Conservation (phyloP, 2,329 filamentous ascomycete species). For the Beauveria bassiana region DNA sequence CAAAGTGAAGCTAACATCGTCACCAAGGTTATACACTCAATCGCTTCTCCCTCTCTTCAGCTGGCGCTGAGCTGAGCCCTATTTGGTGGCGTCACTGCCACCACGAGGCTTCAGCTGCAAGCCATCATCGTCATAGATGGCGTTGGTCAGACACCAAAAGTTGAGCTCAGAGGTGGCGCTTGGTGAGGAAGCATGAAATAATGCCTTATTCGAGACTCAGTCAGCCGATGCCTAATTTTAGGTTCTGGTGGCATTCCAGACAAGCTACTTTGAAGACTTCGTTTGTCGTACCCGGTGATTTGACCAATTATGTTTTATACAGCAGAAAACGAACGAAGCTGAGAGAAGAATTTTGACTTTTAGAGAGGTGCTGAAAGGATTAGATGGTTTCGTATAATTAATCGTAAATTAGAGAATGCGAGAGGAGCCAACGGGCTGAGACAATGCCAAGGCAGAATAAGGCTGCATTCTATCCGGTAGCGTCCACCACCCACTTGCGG, state of each 20-base stretch:
- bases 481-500: no score
- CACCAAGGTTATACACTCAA: background rate
- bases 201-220: background rate
- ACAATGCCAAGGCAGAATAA: no score
- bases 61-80: background rate
- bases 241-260: background rate
- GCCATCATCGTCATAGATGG: background rate
- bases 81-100: background rate
- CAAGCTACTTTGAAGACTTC: background rate
- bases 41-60: background rate
- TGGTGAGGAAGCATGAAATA: background rate
- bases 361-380: no score
- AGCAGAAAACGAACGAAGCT: no score
- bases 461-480: no score
- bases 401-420: no score
- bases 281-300: no score
- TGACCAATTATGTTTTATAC: no score
- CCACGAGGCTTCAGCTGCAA: background rate
- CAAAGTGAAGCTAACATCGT: background rate
- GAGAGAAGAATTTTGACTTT: no score
- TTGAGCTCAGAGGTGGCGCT: background rate
- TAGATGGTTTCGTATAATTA: no score
- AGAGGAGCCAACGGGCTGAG: no score
- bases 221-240: background rate
- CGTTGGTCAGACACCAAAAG: background rate